A percentile compares a stretch with the other conserved stretches of the same genome.
These are phyloP conservation scores for Microdochium paspali DNA, from an alignment of 2,329 filamentous ascomycete genomes.

Conservation along the genomic window DNA sequence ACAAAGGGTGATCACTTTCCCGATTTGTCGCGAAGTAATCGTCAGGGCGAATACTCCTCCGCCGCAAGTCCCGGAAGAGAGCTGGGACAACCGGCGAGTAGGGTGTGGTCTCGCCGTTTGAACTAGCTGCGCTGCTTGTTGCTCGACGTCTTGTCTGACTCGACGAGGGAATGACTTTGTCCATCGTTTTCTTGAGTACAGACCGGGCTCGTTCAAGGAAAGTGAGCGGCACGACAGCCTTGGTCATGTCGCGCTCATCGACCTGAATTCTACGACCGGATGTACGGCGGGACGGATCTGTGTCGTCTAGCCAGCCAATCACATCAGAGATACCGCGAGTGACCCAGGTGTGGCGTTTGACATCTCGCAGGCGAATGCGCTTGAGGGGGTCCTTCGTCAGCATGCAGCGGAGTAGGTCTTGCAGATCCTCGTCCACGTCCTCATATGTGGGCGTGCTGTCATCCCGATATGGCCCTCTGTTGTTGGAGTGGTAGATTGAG, in stretches of 20 bases:
- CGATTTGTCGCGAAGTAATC: constrained; percentile 40
- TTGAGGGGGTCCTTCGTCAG: constrained; percentile 83
- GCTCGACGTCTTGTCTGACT: constrained; percentile 36
- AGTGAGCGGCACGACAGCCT: constrained; percentile 81
- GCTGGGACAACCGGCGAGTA: constrained; percentile 10
- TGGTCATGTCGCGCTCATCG: constrained; percentile 80
- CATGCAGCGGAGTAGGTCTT: constrained; percentile 70
- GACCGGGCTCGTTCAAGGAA: constrained; percentile 79
- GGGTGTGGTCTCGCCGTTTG: constrained; percentile 46
- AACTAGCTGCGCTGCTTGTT: constrained; percentile 56
- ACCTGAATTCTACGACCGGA: constrained; percentile 85
- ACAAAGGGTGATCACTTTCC: constrained; percentile 59
- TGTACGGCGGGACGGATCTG: constrained; percentile 70
- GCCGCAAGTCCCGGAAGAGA: constrained; percentile 31
- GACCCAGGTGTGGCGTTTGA: constrained; percentile 92
- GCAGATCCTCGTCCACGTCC: constrained; percentile 68
- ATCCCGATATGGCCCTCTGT: constrained; percentile 59
- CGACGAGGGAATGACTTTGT: constrained; percentile 47
- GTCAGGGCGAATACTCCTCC: constrained; percentile 44
- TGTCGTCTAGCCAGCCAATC: constrained; percentile 82
- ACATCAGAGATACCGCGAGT: constrained; percentile 67
- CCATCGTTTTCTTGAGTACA: constrained; percentile 59
- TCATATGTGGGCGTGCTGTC: constrained; percentile 79
- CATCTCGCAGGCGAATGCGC: constrained; percentile 81
- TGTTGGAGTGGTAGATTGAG: constrained; percentile 47